A percentile compares a stretch with the other conserved stretches of the same genome.
These are phyloP conservation scores for Sporormia fimetaria DNA, from an alignment of 495 filamentous ascomycete genomes.

Conservation along the genomic window DNA sequence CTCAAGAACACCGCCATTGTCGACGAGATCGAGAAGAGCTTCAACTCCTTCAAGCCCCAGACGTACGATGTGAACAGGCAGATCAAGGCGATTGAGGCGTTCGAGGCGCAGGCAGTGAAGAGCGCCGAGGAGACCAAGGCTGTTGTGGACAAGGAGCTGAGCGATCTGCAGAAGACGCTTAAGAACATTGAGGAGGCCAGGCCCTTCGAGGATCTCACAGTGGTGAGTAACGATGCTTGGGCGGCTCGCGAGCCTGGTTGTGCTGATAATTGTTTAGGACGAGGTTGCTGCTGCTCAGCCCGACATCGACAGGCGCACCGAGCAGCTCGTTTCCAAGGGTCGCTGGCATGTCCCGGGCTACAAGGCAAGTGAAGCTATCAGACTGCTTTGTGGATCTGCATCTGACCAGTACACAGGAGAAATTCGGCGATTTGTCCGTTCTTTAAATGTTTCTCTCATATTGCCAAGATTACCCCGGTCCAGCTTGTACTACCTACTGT, in stretches of 20 bases:
- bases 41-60: constrained; percentile 76
- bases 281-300: constrained; percentile 86
- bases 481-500: constrained; percentile 27
- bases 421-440: constrained; percentile 91
- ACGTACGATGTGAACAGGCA: constrained; percentile 84
- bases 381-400: neutral
- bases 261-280: constrained; percentile 49
- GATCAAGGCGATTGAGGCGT: constrained; percentile 93
- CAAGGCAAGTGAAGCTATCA: constrained; percentile 55
- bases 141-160: constrained; percentile 84
- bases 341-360: constrained; percentile 96
- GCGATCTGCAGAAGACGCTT: constrained; percentile 83
- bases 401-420: too few relatives aligned
- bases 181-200: constrained; percentile 93
- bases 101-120: constrained; percentile 93
- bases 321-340: constrained; percentile 86
- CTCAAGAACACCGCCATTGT: constrained; percentile 92
- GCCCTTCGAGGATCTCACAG: constrained; percentile 94
- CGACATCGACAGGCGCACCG: constrained; percentile 89
- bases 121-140: constrained; percentile 92
- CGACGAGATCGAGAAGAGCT: constrained; percentile 92
- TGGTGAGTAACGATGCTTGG: constrained; percentile 53
- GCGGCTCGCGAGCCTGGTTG: constrained; percentile 3
- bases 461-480: constrained; percentile 6
- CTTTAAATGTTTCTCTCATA: constrained; percentile 46